phyloP scores from a whole-genome alignment of 768 basidiomycete genomes.

The Tylopilus sp. region DNA sequence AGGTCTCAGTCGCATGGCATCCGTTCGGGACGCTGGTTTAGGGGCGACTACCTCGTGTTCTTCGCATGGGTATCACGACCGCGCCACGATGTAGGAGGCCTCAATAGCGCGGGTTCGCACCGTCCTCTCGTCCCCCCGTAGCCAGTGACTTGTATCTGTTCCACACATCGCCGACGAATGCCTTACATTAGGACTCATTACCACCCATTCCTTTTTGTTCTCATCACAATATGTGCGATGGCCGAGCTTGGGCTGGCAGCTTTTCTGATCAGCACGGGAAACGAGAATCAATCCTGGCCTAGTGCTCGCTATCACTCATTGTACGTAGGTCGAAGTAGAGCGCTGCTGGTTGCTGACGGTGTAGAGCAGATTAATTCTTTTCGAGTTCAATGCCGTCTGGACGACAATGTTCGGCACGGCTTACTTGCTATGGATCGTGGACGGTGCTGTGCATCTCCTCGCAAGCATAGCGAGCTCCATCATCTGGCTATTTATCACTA shows the following conservation, averaged over 20 bases:
- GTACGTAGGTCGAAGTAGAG: constrained; percentile 36
- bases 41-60: constrained; percentile 28
- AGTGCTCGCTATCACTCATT: constrained; percentile 61
- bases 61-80: constrained; percentile 31
- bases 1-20: constrained; percentile 4
- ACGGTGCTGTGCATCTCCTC: constrained; percentile 61
- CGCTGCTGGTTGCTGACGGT: constrained; percentile 3
- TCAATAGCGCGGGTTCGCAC: constrained; percentile 15
- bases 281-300: constrained; percentile 58
- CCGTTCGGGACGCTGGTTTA: constrained; percentile 5
- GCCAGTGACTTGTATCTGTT: constrained; percentile 10
- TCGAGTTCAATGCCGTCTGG: constrained; percentile 68
- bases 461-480: constrained; percentile 79
- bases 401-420: constrained; percentile 67
- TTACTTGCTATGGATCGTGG: constrained; percentile 69
- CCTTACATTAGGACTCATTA: constrained; percentile 50
- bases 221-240: constrained; percentile 65
- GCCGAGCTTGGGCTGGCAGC: constrained; percentile 74
- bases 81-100: constrained; percentile 20
- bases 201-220: constrained; percentile 57
- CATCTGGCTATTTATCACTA: constrained; percentile 65
- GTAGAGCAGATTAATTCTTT: constrained; percentile 46
- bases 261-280: constrained; percentile 68
- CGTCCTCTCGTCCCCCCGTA: constrained; percentile 11
- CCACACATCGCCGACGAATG: constrained; percentile 27